A percentile compares a stretch with the other conserved stretches of the same genome.
phyloP scores from a whole-genome alignment of 164 flowering plant species.

The Chimonanthus praecox region DNA sequence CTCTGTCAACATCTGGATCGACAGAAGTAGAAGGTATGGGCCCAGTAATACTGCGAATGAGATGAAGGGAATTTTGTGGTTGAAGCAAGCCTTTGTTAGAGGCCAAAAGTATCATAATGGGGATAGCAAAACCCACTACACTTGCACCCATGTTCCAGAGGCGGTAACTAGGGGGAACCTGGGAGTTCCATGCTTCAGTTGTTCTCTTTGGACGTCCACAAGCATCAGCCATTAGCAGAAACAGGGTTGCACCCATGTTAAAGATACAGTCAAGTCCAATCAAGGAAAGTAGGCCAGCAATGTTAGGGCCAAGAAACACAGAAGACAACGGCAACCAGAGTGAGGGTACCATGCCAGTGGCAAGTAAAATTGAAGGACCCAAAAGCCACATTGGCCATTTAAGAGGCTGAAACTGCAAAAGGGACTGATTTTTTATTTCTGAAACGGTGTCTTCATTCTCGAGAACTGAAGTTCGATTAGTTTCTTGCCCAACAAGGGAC shows the following conservation, averaged over 20 bases:
- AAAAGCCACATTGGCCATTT: slow-evolving; percentile 91
- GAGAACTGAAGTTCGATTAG: slow-evolving; percentile 19
- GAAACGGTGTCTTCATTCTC: slow-evolving; percentile 10
- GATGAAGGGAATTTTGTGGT: slow-evolving; percentile 52
- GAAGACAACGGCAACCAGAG: slow-evolving; percentile 84
- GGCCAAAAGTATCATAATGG: slow-evolving; percentile 38
- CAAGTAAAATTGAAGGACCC: slow-evolving; percentile 70
- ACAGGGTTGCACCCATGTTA: slow-evolving; percentile 79
- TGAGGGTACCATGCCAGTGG: slow-evolving; percentile 83
- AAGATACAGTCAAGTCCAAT: slow-evolving; percentile 84
- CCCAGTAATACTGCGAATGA: slow-evolving; percentile 58
- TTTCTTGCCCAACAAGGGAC: slow-evolving; percentile 32
- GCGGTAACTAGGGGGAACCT: slow-evolving; percentile 59
- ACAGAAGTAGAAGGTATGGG: slow-evolving; percentile 76
- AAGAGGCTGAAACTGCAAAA: slow-evolving; percentile 31
- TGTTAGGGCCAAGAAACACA: slow-evolving; percentile 74
- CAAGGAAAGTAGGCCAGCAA: slow-evolving; percentile 77
- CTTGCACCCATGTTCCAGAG: slow-evolving; percentile 78
- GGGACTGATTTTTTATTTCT: slow-evolving; percentile 16
- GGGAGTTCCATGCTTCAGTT: slow-evolving; percentile 27
- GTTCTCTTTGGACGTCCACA: slow-evolving; percentile 50
- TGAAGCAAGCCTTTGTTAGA: slow-evolving; percentile 57
- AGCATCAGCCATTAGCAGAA: slow-evolving; percentile 89
- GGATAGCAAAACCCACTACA: slow-evolving; percentile 50
- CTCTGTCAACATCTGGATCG: slow-evolving; percentile 78